Evolutionary conservation across 2,329 filamentous ascomycete species (phyloP), one percentile per base, ranked within the genome.

Genomic region (Colletotrichum godetiae): DNA sequence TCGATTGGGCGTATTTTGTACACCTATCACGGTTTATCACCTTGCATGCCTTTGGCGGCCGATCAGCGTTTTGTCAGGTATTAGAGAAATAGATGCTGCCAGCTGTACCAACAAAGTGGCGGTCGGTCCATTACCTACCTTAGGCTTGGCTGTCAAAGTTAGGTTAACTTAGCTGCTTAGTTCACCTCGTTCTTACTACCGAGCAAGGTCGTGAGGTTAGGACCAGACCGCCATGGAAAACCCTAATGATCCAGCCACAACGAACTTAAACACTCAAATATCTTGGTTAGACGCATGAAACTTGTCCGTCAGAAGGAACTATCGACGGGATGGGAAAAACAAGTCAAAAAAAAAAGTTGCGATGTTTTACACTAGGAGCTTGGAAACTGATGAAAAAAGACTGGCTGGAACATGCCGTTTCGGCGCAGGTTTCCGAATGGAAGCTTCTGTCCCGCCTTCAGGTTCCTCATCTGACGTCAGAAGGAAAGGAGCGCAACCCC

Each of bases 101-200:
- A 42, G 37, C 6, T 42, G 55, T 56, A 56, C 24, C 35, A 27
- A 12, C 49, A 22, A 46, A 37, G 49, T 53, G 31, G 66, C 70
- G 53, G 61, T 35, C n/a, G 59, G 59, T n/a, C 35, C 31, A 27
- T 22, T 42, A 29, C 27, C 27, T 29, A 29, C 27, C 27, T 29
- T 29, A 19, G 49, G 24, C 59, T 73, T 64, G 70, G 66, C 67
- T 29, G 55, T 27, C 61, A 64, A 31, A 29, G 29, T 37, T 37
- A 7, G 29, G 46, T 29, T 55, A 33, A 29, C 53, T 29, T 29
- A 29, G 27, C 27, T 29, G 27, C 33, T 63, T 15, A 49, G 19
- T 49, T 49, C 19, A 49, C 42, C 42, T 49, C 42, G 42, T 49
- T 60, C 58, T 24, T 13, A 27, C 27, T 29, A 29, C 27, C 27